Evolutionary conservation across 2,329 filamentous ascomycete genomes (phyloP).

Genomic region (Beauveria caledonica): DNA sequence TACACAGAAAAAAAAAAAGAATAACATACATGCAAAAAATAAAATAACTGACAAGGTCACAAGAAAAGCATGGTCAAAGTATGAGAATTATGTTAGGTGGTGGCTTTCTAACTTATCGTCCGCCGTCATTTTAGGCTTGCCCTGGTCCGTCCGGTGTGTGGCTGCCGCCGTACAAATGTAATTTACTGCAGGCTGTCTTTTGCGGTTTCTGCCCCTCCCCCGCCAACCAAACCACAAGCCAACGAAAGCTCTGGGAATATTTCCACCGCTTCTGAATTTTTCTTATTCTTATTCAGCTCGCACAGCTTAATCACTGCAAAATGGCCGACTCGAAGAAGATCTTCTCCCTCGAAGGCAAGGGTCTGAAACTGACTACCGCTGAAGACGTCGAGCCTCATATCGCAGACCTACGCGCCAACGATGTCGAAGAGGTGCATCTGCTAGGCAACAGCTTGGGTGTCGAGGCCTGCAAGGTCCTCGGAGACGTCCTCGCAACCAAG

Average conservation of each 20-base stretch:
- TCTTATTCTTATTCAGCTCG: background rate
- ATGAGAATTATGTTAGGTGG: too few relatives aligned
- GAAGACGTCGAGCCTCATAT: conserved; percentile 82
- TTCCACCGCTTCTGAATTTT: background rate
- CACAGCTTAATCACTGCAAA: background rate
- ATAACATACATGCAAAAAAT: too few relatives aligned
- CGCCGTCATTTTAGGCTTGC: conserved; percentile 7
- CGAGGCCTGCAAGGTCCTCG: conserved; percentile 76
- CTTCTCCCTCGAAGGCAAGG: conserved; percentile 87
- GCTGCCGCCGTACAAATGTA: background rate
- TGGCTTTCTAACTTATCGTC: background rate
- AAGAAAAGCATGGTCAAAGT: too few relatives aligned
- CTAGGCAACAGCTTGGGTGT: conserved; percentile 90
- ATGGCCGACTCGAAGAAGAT: conserved; percentile 53
- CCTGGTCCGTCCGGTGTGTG: conserved; percentile 2
- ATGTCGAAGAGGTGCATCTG: conserved; percentile 78
- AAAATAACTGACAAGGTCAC: too few relatives aligned
- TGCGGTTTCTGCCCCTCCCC: conserved; percentile 12
- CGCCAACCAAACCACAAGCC: conserved; percentile 8
- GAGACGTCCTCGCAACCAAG: conserved; percentile 75
- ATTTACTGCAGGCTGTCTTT: background rate
- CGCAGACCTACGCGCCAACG: conserved; percentile 60
- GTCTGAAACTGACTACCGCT: conserved; percentile 84
- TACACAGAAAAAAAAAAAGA: too few relatives aligned
- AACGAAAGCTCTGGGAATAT: background rate